Evolutionary conservation across 2,329 filamentous ascomycete genomes (phyloP), one percentile per base, ranked within the genome.

Genomic region (Fusarium sp.): DNA sequence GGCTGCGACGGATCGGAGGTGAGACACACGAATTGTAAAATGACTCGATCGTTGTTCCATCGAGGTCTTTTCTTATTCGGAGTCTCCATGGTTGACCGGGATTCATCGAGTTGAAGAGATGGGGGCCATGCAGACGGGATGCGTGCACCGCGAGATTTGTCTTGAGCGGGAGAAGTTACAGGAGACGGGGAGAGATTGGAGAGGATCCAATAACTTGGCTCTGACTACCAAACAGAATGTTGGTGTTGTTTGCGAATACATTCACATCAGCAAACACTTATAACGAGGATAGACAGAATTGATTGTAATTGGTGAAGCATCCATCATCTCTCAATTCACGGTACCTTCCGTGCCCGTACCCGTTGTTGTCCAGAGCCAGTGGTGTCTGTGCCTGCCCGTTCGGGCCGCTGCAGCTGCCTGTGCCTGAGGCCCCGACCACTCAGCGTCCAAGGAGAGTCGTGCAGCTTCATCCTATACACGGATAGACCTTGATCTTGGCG

Each of bases 11-110:
- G n/a, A 48, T 32, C 32, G 67, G 59, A 50, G 57, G 37, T 27
- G 45, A 67, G 59, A 81, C 89, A 81, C 85, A 96, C 94, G 85
- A 97, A 95, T 83, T 97, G 94, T 71, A 97, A 85, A 80, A 97
- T 92, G 80, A 94, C 86, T 78, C 93, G 89, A 78, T 88, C 85
- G 80, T 94, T 89, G 80, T 88, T 89, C 78, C 89, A 84, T 76
- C 79, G 85, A 50, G 85, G 85, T 20, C 75, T 72, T 68, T 76
- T 80, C 71, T 78, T 81, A 57, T 67, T 77, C 27, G 76, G 71
- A 45, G 71, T 74, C 25, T 81, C 79, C 82, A 84, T 84, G 39
- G 18, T 79, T 77, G 58, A 39, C 23, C 50, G 35, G 41, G 66
- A n/a, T 35, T 50, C 25, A 27, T 20, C 6, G 30, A 30, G 37